A percentile compares a stretch with the other conserved stretches of the same genome.
phyloP scores from a whole-genome alignment of 495 filamentous ascomycete genomes.

The Penicillium paradoxum region DNA sequence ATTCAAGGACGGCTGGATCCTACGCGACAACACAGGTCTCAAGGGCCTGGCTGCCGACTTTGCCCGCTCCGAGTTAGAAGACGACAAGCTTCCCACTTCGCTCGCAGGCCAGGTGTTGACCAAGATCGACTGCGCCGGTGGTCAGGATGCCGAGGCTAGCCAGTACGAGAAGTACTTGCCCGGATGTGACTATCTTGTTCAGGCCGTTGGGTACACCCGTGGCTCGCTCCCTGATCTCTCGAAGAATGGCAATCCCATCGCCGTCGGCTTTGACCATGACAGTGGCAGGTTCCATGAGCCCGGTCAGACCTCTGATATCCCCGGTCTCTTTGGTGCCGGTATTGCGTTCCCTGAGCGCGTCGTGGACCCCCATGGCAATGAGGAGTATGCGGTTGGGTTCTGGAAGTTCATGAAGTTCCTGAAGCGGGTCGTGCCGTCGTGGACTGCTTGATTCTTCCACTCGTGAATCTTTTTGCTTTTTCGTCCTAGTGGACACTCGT shows the following conservation, averaged over 20 bases:
- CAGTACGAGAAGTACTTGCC: conserved; percentile 44
- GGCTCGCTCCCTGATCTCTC: conserved; percentile 44
- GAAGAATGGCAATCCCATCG: conserved; percentile 24
- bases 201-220: conserved; percentile 52
- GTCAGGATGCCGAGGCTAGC: conserved; percentile 31
- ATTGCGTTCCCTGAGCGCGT: conserved; percentile 59
- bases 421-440: conserved; percentile 46
- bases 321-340: conserved; percentile 53
- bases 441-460: conserved; percentile 19
- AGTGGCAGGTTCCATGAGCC: conserved; percentile 46
- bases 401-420: conserved; percentile 61
- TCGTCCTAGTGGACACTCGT: not conserved
- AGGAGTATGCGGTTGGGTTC: conserved; percentile 57
- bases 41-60: conserved; percentile 58
- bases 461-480: not conserved
- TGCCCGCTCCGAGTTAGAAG: conserved; percentile 52
- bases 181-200: conserved; percentile 45
- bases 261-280: conserved; percentile 45
- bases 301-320: conserved; percentile 29
- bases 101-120: conserved; percentile 45
- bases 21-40: conserved; percentile 59
- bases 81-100: conserved; percentile 41
- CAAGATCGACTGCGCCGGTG: conserved; percentile 45
- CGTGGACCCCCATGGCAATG: conserved; percentile 55
- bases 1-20: conserved; percentile 57